Conservation (phyloP, 78 protist species). For the Dictyostelium firmibasis region DNA sequence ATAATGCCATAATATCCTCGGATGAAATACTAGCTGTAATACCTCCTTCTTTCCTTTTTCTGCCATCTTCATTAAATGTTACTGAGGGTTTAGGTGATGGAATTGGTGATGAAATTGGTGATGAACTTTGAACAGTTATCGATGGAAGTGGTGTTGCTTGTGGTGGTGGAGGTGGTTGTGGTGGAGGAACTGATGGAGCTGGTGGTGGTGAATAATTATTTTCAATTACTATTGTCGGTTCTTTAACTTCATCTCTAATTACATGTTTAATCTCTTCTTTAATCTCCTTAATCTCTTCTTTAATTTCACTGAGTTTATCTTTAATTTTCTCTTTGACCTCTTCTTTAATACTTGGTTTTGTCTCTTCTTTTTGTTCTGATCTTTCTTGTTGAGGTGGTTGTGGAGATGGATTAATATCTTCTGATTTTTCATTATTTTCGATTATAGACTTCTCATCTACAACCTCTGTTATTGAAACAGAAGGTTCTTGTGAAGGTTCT, state of each 20-base stretch:
- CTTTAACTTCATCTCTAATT: neutral
- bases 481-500: neutral
- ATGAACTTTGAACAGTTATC: neutral
- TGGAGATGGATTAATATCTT: too few species aligned
- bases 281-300: neutral
- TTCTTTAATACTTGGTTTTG: neutral
- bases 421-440: neutral
- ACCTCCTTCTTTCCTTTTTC: neutral
- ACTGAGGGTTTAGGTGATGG: neutral
- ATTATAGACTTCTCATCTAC: neutral
- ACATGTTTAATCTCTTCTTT: neutral
- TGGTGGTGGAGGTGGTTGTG: neutral
- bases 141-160: neutral
- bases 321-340: neutral
- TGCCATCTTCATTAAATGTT: neutral
- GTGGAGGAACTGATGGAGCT: neutral
- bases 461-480: neutral
- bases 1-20: conserved; percentile 11
- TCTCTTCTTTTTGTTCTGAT: neutral
- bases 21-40: conserved; percentile 13
- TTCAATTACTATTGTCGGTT: neutral
- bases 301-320: neutral
- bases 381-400: neutral
- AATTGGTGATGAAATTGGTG: neutral
- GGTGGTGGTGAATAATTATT: neutral